These are phyloP conservation scores for Linnemannia elongata DNA, from an alignment of 192 early-diverging fungal species.

Conservation along the genomic window DNA sequence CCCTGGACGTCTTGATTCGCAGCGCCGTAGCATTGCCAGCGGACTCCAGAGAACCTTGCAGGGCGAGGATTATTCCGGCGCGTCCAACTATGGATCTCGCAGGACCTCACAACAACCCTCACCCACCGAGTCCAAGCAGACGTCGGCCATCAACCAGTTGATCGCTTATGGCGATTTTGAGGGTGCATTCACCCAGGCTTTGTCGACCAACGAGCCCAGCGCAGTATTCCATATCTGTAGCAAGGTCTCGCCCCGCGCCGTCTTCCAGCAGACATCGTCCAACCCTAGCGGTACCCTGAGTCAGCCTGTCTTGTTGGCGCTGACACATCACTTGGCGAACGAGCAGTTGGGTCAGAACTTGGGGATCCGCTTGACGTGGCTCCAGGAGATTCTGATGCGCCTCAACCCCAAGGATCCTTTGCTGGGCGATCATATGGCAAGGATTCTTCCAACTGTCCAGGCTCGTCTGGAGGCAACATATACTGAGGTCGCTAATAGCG, in stretches of 20 bases:
- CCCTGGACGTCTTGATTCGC: constrained; percentile 23
- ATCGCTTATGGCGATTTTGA: constrained; percentile 52
- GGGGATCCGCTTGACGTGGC: constrained; percentile 36
- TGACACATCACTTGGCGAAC: constrained; percentile 58
- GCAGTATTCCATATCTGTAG: constrained; percentile 52
- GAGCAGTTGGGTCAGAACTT: constrained; percentile 56
- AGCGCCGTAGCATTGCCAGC: constrained; percentile 29
- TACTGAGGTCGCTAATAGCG: constrained; percentile 24
- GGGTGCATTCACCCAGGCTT: constrained; percentile 52
- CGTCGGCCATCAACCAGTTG: constrained; percentile 31
- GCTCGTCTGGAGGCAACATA: constrained; percentile 47
- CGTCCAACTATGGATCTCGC: constrained; percentile 42
- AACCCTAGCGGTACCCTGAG: constrained; percentile 37
- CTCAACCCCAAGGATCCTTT: constrained; percentile 44
- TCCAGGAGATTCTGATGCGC: constrained; percentile 33
- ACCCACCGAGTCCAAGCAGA: constrained; percentile 39
- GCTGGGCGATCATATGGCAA: constrained; percentile 46
- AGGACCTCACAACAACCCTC: constrained; percentile 45
- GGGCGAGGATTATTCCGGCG: constrained; percentile 20
- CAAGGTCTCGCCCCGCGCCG: constrained; percentile 51
- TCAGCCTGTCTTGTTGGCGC: constrained; percentile 60
- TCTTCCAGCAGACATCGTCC: constrained; percentile 46
- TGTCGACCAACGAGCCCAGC: constrained; percentile 54
- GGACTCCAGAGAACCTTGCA: constrained; percentile 54
- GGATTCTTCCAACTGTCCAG: constrained; percentile 50